phyloP scores from a whole-genome alignment of 1,284 basidiomycete genomes.

The Ustilago hordei region DNA sequence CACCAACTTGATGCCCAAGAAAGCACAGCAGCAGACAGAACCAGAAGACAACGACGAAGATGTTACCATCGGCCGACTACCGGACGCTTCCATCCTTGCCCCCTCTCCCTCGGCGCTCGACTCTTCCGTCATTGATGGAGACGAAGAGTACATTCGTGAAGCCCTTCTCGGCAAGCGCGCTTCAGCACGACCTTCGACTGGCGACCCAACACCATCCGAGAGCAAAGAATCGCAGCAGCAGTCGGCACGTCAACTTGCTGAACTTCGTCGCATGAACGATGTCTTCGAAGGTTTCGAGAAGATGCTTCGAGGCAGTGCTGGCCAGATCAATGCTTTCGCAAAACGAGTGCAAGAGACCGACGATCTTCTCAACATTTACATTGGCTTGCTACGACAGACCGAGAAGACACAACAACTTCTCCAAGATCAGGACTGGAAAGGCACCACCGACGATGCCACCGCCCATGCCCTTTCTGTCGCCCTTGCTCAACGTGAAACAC shows the following conservation, averaged over 20 bases:
- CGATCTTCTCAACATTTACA: slow-evolving; percentile 62
- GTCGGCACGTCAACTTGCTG: slow-evolving; percentile 54
- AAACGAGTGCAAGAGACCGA: slow-evolving; percentile 56
- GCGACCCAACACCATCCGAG: slow-evolving; percentile 30
- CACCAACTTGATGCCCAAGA: slow-evolving; percentile 40
- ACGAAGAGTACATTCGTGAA: slow-evolving; percentile 54
- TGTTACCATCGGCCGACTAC: slow-evolving; percentile 25
- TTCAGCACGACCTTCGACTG: slow-evolving; percentile 31
- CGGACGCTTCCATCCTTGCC: slow-evolving; percentile 20
- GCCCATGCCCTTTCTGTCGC: slow-evolving; percentile 47
- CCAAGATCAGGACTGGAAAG: slow-evolving; percentile 62
- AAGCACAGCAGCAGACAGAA: slow-evolving; percentile 14
- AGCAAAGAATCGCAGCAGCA: slow-evolving; percentile 55
- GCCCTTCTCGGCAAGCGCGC: slow-evolving; percentile 45
- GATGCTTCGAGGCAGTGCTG: slow-evolving; percentile 54
- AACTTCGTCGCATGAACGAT: slow-evolving; percentile 61
- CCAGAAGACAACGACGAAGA: slow-evolving; percentile 42
- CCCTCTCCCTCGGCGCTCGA: slow-evolving; percentile 18
- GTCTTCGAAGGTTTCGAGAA: slow-evolving; percentile 64
- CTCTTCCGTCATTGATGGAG: slow-evolving; percentile 8
- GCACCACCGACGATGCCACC: slow-evolving; percentile 54
- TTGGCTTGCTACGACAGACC: slow-evolving; percentile 59
- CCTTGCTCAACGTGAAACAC: slow-evolving; percentile 49
- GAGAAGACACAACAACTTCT: slow-evolving; percentile 60
- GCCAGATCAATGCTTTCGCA: slow-evolving; percentile 64